These are phyloP conservation scores for Pleurotus eryngii DNA, from an alignment of 768 basidiomycete genomes.

Conservation along the genomic window DNA sequence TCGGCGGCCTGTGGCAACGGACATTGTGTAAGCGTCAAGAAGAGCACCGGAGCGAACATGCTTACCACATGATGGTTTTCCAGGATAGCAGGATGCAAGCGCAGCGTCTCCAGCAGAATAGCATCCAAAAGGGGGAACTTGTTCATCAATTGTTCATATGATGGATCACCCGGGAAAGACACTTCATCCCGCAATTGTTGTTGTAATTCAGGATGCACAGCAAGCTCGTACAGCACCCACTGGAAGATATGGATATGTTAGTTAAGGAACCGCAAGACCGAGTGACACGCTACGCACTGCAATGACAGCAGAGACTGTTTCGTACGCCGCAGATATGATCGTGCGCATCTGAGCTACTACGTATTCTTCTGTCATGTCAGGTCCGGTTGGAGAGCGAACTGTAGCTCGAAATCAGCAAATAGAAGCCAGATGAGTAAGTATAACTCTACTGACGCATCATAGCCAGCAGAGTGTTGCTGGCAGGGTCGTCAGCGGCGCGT, in stretches of 20 bases:
- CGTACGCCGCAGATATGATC: constrained; percentile 59
- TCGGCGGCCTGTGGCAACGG: constrained; percentile 38
- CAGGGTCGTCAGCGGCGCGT: constrained; percentile 38
- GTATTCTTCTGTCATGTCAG: constrained; percentile 43
- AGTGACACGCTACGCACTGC: constrained; percentile 26
- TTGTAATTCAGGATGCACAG: constrained; percentile 49
- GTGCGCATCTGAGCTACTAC: constrained; percentile 61
- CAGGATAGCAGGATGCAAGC: constrained; percentile 57
- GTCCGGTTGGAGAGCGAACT: constrained; percentile 19
- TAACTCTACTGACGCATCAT: constrained; percentile 43
- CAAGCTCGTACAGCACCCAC: constrained; percentile 69
- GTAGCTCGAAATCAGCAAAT: background rate
- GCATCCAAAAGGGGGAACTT: constrained; percentile 56
- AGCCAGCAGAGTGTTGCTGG: constrained; percentile 48
- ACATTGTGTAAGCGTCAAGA: constrained; percentile 8
- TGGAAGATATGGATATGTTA: constrained; percentile 18
- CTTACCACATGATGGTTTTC: constrained; percentile 64
- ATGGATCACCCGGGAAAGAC: constrained; percentile 39
- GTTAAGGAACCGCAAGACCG: background rate
- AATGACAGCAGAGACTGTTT: constrained; percentile 44
- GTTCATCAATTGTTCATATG: constrained; percentile 48
- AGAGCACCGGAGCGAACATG: background rate
- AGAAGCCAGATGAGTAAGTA: background rate
- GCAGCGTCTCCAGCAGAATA: constrained; percentile 57
- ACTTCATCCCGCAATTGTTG: constrained; percentile 54